Percentiles rank a stretch among this genome's conserved stretches.
Conservation (phyloP, 805 yeast genomes). For the Candida ascalaphidarum region DNA sequence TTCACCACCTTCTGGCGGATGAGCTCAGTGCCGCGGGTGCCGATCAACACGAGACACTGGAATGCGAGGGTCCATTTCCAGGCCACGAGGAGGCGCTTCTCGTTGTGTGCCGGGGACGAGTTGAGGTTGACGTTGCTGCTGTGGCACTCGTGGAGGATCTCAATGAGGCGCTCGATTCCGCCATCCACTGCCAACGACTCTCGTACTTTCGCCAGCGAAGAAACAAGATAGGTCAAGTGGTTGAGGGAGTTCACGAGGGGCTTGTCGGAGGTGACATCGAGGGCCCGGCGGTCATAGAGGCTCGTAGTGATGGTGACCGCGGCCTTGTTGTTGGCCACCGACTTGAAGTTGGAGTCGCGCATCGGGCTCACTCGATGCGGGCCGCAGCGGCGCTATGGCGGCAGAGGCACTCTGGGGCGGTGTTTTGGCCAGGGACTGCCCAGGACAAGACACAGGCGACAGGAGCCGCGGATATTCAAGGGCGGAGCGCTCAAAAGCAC, state of each 20-base stretch:
- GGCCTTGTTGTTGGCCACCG: constrained; percentile 74
- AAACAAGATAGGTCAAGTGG: constrained; percentile 79
- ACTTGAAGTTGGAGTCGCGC: constrained; percentile 87
- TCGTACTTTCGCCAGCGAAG: constrained; percentile 80
- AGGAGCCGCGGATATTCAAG: too few species aligned
- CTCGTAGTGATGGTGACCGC: constrained; percentile 87
- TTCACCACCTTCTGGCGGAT: constrained; percentile 81
- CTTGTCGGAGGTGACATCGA: constrained; percentile 82
- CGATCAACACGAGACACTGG: constrained; percentile 85
- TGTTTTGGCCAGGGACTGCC: too few species aligned
- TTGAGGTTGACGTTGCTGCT: constrained; percentile 19
- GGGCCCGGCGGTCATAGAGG: constrained; percentile 84
- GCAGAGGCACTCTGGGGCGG: too few species aligned
- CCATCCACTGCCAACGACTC: constrained; percentile 88
- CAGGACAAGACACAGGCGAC: too few species aligned
- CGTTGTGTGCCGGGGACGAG: constrained; percentile 26
- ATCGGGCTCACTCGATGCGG: too few species aligned
- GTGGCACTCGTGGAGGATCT: constrained; percentile 76
- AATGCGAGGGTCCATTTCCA: constrained; percentile 97
- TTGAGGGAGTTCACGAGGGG: constrained; percentile 89
- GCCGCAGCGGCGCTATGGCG: too few species aligned
- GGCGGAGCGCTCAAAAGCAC: too few species aligned
- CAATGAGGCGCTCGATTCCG: constrained; percentile 81
- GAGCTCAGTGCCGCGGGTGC: constrained; percentile 86
- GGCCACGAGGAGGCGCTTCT: constrained; percentile 53